phyloP scores from a whole-genome alignment of 2,329 filamentous ascomycete genomes.

The Apiospora malaysiana region DNA sequence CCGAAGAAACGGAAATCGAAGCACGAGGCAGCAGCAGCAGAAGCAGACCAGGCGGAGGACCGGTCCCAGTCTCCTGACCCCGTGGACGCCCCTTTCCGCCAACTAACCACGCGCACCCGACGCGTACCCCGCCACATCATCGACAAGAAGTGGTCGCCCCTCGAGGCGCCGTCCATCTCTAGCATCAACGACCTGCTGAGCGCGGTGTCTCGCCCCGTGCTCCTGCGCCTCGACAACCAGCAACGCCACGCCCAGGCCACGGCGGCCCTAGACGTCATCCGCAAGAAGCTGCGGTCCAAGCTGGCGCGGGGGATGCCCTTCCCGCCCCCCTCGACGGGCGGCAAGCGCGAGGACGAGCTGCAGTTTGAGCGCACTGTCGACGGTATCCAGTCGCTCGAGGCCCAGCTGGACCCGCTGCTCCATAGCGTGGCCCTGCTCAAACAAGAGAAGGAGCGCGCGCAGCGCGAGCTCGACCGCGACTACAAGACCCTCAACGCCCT shows the following conservation, averaged over 20 bases:
- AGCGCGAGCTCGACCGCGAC: conserved; percentile 61
- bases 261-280: conserved; percentile 59
- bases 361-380: conserved; percentile 70
- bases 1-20: conserved; percentile 4
- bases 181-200: conserved; percentile 62
- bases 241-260: conserved; percentile 59
- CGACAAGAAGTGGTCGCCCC: conserved; percentile 69
- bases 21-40: conserved; percentile 1
- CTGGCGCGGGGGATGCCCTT: conserved; percentile 69
- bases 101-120: conserved; percentile 56
- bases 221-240: conserved; percentile 59
- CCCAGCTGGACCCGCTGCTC: conserved; percentile 64
- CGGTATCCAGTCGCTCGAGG: conserved; percentile 61
- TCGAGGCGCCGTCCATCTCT: conserved; percentile 60
- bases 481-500: conserved; percentile 57
- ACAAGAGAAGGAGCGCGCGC: conserved; percentile 62
- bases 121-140: conserved; percentile 68
- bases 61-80: conserved; percentile 36
- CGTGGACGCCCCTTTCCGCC: conserved; percentile 47
- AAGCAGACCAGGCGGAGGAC: conserved; percentile 22
- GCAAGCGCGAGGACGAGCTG: conserved; percentile 62
- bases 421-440: conserved; percentile 68
- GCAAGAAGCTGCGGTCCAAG: conserved; percentile 62
- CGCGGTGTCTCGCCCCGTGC: conserved; percentile 66
- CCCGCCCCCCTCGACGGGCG: conserved; percentile 55